Percentiles rank a stretch among this genome's conserved stretches.
Evolutionary conservation across 202 grass and related monocot genomes (phyloP).

Genomic region (Eragrostis tef): DNA sequence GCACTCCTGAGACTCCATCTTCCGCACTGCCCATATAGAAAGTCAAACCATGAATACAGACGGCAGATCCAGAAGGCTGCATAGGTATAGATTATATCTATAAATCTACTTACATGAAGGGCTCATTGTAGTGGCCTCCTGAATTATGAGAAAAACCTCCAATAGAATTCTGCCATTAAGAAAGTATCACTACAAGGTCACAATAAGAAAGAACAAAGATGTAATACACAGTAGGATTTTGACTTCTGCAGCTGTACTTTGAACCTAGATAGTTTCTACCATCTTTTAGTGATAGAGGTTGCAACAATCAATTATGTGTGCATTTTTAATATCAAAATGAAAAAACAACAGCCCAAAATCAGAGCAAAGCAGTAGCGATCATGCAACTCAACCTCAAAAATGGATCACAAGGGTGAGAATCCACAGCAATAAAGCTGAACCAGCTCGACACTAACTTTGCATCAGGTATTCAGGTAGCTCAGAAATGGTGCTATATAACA

Average conservation of each 20-base stretch:
- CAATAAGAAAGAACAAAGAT: slow-evolving; percentile 21
- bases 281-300: slow-evolving; percentile 1
- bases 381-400: slow-evolving; percentile 11
- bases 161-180: slow-evolving; percentile 82
- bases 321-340: neutral
- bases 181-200: slow-evolving; percentile 36
- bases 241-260: slow-evolving; percentile 27
- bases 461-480: too few species aligned
- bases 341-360: neutral
- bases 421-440: too few species aligned
- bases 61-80: neutral
- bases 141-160: slow-evolving; percentile 95
- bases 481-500: neutral
- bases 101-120: slow-evolving; percentile 77
- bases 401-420: neutral
- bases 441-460: too few species aligned
- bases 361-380: neutral
- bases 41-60: slow-evolving; percentile 16
- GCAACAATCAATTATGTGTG: neutral
- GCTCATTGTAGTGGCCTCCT: slow-evolving; percentile 94
- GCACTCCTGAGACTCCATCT: slow-evolving; percentile 94
- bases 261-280: neutral
- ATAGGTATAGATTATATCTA: slow-evolving; percentile 16
- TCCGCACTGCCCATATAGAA: slow-evolving; percentile 73
- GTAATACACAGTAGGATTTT: slow-evolving; percentile 11